phyloP scores from a whole-genome alignment of 2,329 filamentous ascomycete species.

The Monosporascus sp. region DNA sequence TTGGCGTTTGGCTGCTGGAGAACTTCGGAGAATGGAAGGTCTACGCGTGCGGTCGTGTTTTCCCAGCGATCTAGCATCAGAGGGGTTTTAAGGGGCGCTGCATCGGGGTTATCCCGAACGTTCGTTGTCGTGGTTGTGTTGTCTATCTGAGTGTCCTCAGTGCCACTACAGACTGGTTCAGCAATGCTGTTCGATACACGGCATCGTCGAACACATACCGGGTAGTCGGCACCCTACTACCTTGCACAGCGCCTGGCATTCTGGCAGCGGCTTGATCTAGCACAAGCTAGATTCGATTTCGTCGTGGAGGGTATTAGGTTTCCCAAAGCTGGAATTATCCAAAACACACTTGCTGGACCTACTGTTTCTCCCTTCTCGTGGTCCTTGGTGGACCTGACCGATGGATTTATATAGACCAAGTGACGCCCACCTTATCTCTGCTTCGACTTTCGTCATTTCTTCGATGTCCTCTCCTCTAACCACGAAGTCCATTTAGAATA shows the following conservation, averaged over 20 bases:
- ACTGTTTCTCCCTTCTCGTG: background rate
- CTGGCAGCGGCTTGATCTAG: background rate
- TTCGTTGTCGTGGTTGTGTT: background rate
- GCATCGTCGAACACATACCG: background rate
- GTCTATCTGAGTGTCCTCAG: background rate
- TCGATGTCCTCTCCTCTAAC: background rate
- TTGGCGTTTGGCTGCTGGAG: slow-evolving; percentile 16
- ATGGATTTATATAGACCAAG: background rate
- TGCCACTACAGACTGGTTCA: background rate
- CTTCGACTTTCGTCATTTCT: background rate
- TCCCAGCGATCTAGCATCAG: slow-evolving; percentile 23
- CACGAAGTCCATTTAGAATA: background rate
- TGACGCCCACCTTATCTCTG: background rate
- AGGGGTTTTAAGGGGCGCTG: background rate
- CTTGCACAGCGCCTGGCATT: background rate
- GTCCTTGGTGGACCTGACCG: background rate
- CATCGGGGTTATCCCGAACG: background rate
- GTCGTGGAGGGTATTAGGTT: background rate
- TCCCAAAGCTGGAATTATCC: background rate
- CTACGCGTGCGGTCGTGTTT: slow-evolving; percentile 16
- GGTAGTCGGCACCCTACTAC: background rate
- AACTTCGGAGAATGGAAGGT: slow-evolving; percentile 21
- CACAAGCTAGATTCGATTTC: background rate
- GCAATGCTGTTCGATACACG: background rate
- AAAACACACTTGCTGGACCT: background rate